Evolutionary conservation across 2,329 filamentous ascomycete species (phyloP), one percentile per base, ranked within the genome.

Genomic region (Hypoxylon sp.): DNA sequence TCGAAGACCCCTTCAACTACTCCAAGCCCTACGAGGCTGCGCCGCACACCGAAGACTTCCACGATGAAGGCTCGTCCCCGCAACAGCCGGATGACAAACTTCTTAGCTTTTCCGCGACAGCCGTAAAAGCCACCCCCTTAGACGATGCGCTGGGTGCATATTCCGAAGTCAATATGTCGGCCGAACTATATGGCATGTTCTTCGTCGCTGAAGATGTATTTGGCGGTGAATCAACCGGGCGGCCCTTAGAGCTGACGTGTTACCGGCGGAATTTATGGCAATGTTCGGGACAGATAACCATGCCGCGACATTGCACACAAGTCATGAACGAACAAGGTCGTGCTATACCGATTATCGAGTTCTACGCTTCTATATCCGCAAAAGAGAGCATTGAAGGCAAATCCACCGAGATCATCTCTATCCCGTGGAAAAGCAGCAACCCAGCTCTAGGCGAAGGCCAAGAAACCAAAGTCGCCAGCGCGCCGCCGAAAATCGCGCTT

Each of bases 181-280:
- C 92, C 63, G 92, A 95, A 80, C 82, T 95, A 11, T 92, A 93
- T 75, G 92, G 92, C 85, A 94, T 95, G 92, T 95, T 95, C 83
- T 94, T 94, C 76, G 87, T 95, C 25, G 92, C 92, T 48, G 92
- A 95, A 77, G 92, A 93, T 73, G 91, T 93, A 4, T 94, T 93
- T 82, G 79, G 89, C 79, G 80, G 87, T 80, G 82, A 88, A 53
- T 84, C 80, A 49, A 78, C 81, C 2, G 85, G 84, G 7, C 82
- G 89, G 4, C 90, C 91, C 0, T 86, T 91, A 55, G 95, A 98
- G 81, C 82, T 98, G 77, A 98, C 95, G 0, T 98, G 95, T 84
- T 98, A 98, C 78, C 90, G 95, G 46, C 89, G 95, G 55, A 98
- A 98, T 76, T 84, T 98, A 50, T 98, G 97, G 85, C 94, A 98